Percentiles rank a stretch among this genome's conserved stretches.
Conservation (phyloP, 495 filamentous ascomycete genomes). For the Parachaetomium inaequale region DNA sequence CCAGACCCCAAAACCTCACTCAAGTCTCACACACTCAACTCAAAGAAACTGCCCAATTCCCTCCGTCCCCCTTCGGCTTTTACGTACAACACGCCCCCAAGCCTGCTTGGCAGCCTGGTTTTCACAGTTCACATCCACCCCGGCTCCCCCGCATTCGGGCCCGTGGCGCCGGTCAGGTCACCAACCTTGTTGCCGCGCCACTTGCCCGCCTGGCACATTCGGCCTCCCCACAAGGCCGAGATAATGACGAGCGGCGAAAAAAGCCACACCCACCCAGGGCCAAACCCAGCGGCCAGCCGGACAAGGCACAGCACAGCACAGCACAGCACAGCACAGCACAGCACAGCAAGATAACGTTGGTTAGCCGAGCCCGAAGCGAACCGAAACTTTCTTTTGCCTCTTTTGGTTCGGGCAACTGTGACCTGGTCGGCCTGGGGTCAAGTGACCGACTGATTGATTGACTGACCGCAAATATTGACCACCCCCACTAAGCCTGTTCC, state of each 20-base stretch:
- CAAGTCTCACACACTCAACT: neutral
- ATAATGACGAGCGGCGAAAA: neutral
- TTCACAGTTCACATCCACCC: neutral
- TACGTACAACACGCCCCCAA: neutral
- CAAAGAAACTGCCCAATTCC: neutral
- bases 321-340: neutral
- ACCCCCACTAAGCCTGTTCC: conserved; percentile 4
- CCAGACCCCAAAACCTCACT: too few relatives aligned
- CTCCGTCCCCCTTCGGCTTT: neutral
- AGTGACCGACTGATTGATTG: neutral
- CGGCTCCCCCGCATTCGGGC: neutral
- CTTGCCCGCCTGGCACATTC: neutral
- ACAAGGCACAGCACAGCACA: neutral
- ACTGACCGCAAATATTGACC: conserved; percentile 6
- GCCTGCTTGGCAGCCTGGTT: neutral
- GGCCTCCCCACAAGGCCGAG: neutral
- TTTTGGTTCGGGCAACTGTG: neutral
- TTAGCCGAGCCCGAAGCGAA: neutral
- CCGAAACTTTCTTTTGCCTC: neutral
- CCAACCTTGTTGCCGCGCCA: neutral
- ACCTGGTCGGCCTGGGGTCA: neutral
- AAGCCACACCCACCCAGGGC: neutral
- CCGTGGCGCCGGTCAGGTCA: neutral
- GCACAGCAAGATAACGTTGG: too few relatives aligned
- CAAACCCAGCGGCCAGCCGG: neutral